phyloP scores from a whole-genome alignment of 805 yeast genomes.

The Scheffersomyces coipomensis region DNA sequence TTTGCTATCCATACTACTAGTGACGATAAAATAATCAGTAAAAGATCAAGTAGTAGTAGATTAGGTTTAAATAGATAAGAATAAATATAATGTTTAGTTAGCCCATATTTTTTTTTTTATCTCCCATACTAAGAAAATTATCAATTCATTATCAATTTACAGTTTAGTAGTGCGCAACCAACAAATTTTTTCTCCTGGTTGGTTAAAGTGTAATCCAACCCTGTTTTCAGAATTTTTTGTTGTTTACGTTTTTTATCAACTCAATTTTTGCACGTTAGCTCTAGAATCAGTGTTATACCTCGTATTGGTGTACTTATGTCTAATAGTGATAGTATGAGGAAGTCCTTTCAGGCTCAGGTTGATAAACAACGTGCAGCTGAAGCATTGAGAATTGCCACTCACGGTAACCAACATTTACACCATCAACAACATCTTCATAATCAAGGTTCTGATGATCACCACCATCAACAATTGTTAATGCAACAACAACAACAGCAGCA shows the following conservation, averaged over 20 bases:
- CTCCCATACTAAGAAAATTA: too few species aligned
- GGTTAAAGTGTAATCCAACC: not conserved
- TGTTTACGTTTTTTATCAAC: not conserved
- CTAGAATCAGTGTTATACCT: not conserved
- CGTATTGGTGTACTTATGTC: too few species aligned
- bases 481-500: slow-evolving; percentile 6
- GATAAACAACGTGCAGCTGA: slow-evolving; percentile 18
- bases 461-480: slow-evolving; percentile 3
- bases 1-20: slow-evolving; percentile 1
- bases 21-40: not conserved
- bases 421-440: slow-evolving; percentile 3
- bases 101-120: too few species aligned
- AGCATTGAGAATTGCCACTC: slow-evolving; percentile 18
- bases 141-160: too few species aligned
- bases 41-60: slow-evolving; percentile 4
- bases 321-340: slow-evolving; percentile 2
- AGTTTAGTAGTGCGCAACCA: not conserved
- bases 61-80: slow-evolving; percentile 2
- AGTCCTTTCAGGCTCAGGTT: slow-evolving; percentile 3
- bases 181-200: not conserved
- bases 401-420: slow-evolving; percentile 8
- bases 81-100: not conserved
- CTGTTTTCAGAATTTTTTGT: not conserved
- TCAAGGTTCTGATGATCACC: not conserved
- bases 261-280: not conserved